Evolutionary conservation across 345 rosid genomes (phyloP).

Genomic region (Eucalyptus grandis): DNA sequence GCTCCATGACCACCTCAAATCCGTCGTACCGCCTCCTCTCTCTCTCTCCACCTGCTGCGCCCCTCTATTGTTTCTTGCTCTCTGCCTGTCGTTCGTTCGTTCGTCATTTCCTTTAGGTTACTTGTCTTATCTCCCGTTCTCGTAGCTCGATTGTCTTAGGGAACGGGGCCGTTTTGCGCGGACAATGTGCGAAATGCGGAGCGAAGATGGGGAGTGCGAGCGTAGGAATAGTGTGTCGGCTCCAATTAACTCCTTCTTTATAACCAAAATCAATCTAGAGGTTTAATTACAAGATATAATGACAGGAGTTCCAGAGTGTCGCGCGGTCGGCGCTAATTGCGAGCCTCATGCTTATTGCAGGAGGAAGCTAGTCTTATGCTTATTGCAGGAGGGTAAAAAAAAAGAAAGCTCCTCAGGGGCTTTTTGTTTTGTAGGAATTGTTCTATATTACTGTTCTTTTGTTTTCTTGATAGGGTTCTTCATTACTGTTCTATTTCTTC

Average conservation of each 20-base stretch:
- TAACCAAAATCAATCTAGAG: background rate
- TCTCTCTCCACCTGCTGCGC: background rate
- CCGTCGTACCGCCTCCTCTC: constrained; percentile 23
- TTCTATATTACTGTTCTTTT: background rate
- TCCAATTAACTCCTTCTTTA: background rate
- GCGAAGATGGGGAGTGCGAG: background rate
- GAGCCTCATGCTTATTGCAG: background rate
- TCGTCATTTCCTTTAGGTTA: background rate
- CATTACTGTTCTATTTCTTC: background rate
- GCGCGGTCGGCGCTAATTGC: accelerated
- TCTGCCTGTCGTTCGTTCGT: background rate
- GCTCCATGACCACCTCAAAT: constrained; percentile 43
- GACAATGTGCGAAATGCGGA: background rate
- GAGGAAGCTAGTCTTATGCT: background rate
- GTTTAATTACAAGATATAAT: background rate
- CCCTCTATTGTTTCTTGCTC: background rate
- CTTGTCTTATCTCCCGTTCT: background rate
- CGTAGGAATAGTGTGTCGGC: background rate
- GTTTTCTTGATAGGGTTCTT: background rate
- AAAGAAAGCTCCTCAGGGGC: background rate
- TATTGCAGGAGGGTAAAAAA: background rate
- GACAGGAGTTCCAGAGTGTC: background rate
- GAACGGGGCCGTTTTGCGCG: background rate
- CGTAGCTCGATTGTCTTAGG: background rate
- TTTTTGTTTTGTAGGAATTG: background rate